A percentile compares a stretch with the other conserved stretches of the same genome.
Conservation (phyloP, 2,329 filamentous ascomycete species). For the Ceratocystis diversiconidia region DNA sequence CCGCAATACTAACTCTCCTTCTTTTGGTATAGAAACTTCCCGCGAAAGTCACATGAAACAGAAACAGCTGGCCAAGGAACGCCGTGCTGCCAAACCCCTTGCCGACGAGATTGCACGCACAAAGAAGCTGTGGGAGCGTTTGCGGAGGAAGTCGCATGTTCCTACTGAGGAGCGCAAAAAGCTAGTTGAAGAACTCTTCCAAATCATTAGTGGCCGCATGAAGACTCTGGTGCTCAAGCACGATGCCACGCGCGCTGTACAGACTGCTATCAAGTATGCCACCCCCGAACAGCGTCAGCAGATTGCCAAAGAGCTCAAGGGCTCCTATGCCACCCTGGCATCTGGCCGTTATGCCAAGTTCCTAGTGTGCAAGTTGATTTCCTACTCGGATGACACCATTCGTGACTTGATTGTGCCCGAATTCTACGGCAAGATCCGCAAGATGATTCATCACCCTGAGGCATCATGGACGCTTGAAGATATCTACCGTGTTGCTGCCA, state of each 20-base stretch:
- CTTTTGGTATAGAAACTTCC: conserved; percentile 44
- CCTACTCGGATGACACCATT: conserved; percentile 79
- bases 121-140: conserved; percentile 93
- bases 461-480: conserved; percentile 97
- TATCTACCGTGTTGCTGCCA: conserved; percentile 80
- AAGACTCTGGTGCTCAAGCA: conserved; percentile 98
- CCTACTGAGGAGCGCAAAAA: conserved; percentile 75
- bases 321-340: conserved; percentile 68
- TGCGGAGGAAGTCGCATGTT: conserved; percentile 87
- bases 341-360: conserved; percentile 98
- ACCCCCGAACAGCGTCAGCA: conserved; percentile 69
- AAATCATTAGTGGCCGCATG: conserved; percentile 78
- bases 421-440: conserved; percentile 86
- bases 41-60: conserved; percentile 88
- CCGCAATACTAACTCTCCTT: neutral
- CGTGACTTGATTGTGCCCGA: conserved; percentile 81
- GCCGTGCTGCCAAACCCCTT: conserved; percentile 84
- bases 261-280: conserved; percentile 93
- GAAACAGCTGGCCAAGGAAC: conserved; percentile 72
- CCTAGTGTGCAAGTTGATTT: conserved; percentile 83
- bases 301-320: conserved; percentile 76
- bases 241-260: conserved; percentile 88
- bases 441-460: conserved; percentile 89
- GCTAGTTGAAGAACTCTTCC: conserved; percentile 78
- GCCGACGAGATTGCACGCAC: conserved; percentile 76